Evolutionary conservation across 2,329 filamentous ascomycete species (phyloP).

Genomic region (Pseudogymnoascus sp.): DNA sequence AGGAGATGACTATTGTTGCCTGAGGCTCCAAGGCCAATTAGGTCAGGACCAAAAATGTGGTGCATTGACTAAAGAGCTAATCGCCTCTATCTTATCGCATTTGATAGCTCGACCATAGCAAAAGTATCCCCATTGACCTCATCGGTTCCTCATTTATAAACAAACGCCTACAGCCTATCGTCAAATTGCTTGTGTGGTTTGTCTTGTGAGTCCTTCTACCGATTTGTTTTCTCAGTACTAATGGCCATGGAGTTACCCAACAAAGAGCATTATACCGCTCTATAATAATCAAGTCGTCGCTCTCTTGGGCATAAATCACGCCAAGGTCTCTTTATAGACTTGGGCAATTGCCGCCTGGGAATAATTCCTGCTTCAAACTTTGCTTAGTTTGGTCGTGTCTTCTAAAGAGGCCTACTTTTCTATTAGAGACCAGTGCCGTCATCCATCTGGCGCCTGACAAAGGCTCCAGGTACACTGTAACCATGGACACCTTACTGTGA

Average conservation of each 20-base stretch:
- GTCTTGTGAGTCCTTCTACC: not conserved
- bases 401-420: not conserved
- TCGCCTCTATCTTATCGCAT: constrained; percentile 5
- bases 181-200: not conserved
- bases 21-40: not conserved
- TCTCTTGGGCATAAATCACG: not conserved
- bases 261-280: not conserved
- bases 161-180: not conserved
- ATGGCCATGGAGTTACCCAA: not conserved
- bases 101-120: constrained; percentile 5
- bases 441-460: not conserved
- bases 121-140: constrained; percentile 2
- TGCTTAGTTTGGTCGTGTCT: not conserved
- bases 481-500: constrained; percentile 43
- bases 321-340: not conserved
- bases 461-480: not conserved
- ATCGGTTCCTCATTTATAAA: constrained; percentile 5
- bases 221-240: not conserved
- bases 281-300: not conserved
- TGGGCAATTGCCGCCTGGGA: not conserved
- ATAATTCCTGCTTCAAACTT: not conserved
- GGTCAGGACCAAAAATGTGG: not conserved
- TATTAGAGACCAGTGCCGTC: constrained; percentile 2
- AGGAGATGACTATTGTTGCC: constrained; percentile 7
- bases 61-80: not conserved